Base-by-base conservation (phyloP, 345 rosid species). In the Linum tenue region DNA sequence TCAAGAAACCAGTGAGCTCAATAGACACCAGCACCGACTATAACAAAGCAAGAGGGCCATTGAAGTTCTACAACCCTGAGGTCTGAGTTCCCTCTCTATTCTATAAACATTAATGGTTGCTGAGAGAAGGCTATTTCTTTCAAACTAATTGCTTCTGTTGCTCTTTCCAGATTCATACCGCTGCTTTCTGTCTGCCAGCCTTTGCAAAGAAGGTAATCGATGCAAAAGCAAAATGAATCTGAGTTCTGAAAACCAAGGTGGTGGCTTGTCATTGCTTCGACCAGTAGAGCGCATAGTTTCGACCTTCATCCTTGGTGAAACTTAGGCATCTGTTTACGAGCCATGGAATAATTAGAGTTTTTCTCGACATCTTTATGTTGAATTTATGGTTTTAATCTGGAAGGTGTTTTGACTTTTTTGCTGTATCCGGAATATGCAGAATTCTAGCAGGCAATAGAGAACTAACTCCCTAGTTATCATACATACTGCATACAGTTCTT, bases 61-160 rank as follows among this genome's bases (percentile, higher is more conserved):
- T 79, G 69, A 81, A 81, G 70, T 83, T 83, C 68, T 87, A 83
- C 78, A 75, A 84, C 73, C 68, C 86, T 4, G 82, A 87, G 85
- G 90, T 83, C 59, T 43, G 39, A 7, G 14, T 55, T 51, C 56
- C 17, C 51, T 66, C 17, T 40, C 22, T 42, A 50, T 12, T 5
- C 11, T 16, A 42, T 16, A 5, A 12, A 35, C 56, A 35, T 48
- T 10, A 0, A 8, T 48, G 14, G 12, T 48, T 48, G 53, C 14
- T 48, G 53, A 48, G 53, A 48, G 14, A 48, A 4, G 3, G 51
- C 12, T 7, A 9, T 62, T 5, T 37, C 63, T 37, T 39, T 56
- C 4, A 0, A 37, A n/a, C 5, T 22, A 67, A 10, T 50, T 48
- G 40, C 38, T 51, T 17, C 10, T 2, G 10, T 64, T 58, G 38